These are phyloP conservation scores for Castanospermum australe DNA, from an alignment of 306 rosid species.

Conservation along the genomic window DNA sequence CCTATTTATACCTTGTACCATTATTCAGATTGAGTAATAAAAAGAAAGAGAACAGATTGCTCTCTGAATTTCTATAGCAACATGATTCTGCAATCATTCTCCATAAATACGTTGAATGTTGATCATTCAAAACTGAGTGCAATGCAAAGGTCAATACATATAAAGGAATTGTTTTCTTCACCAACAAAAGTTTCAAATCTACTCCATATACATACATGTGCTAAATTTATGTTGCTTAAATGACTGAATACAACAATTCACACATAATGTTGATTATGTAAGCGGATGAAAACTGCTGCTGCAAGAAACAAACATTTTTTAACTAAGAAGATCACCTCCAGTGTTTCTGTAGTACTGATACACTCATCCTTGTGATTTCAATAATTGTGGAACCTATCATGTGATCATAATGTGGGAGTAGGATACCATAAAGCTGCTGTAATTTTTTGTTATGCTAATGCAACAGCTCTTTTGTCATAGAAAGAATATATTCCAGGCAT, in stretches of 20 bases:
- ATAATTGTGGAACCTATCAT: not conserved
- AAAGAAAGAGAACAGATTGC: no score
- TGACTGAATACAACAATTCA: not conserved
- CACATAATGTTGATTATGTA: no score
- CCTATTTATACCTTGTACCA: no score
- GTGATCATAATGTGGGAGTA: not conserved
- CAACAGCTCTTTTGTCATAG: not conserved
- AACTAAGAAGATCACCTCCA: not conserved
- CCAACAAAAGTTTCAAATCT: not conserved
- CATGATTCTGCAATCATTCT: not conserved
- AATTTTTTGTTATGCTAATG: not conserved
- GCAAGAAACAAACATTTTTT: not conserved
- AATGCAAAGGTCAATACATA: not conserved
- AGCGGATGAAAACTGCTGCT: not conserved
- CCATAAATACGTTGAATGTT: not conserved
- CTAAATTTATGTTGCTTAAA: not conserved
- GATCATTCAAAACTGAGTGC: not conserved
- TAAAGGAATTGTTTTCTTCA: not conserved
- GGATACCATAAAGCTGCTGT: not conserved
- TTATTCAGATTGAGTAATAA: no score
- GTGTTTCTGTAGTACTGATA: not conserved
- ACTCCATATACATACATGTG: not conserved
- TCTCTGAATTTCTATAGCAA: no score
- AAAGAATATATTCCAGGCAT: not conserved
- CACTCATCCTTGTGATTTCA: not conserved